Conservation (phyloP, 2,329 filamentous ascomycete genomes). For the Ophiostoma perfectum region DNA sequence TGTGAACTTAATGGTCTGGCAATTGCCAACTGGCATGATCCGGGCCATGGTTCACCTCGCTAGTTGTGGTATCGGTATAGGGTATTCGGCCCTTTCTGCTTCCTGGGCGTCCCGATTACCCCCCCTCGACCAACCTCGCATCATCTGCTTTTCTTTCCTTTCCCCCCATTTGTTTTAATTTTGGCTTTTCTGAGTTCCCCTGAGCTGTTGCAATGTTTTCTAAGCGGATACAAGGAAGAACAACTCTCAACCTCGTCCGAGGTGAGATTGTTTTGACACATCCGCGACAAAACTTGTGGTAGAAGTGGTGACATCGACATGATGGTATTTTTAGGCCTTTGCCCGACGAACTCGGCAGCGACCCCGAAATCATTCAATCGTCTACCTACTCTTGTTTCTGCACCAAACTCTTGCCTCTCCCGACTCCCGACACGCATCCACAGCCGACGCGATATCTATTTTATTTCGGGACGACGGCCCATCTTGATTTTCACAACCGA, state of each 20-base stretch:
- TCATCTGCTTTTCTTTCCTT: neutral
- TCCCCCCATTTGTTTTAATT: neutral
- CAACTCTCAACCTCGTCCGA: neutral
- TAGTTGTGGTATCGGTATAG: slow-evolving; percentile 16
- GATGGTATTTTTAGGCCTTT: neutral
- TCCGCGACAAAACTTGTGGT: neutral
- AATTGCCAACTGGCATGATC: slow-evolving; percentile 7
- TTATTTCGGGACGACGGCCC: neutral
- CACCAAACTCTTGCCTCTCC: neutral
- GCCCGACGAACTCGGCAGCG: neutral
- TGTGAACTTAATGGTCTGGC: neutral
- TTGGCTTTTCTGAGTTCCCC: neutral
- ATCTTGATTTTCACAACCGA: neutral
- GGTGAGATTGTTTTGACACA: neutral
- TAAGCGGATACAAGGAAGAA: neutral
- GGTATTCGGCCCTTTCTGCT: slow-evolving; percentile 15
- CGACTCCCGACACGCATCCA: neutral
- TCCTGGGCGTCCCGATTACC: slow-evolving; percentile 6
- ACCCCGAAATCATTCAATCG: neutral
- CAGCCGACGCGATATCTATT: neutral
- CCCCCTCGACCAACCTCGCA: slow-evolving; percentile 9
- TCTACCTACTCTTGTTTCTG: neutral
- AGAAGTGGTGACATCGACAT: neutral
- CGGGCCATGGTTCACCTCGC: neutral
- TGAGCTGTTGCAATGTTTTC: neutral